Percentiles rank a stretch among this genome's conserved stretches.
Evolutionary conservation across 2,329 filamentous ascomycete genomes (phyloP).

Genomic region (Cladobotryum protrusum): DNA sequence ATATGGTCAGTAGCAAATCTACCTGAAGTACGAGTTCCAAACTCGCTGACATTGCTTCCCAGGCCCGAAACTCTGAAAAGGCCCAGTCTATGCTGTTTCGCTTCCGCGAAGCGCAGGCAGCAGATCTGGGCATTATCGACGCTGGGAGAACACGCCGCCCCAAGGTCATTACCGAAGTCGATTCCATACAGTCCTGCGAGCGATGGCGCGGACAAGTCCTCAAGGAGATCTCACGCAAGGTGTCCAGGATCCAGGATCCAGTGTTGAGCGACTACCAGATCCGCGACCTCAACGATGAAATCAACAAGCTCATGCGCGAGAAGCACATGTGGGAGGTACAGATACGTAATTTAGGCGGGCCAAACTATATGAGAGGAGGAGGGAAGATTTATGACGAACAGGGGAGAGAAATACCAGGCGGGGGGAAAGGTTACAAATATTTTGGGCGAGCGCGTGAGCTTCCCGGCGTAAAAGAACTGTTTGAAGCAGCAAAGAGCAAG

Average conservation of each 20-base stretch:
- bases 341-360: slow-evolving; percentile 90
- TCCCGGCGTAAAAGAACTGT: slow-evolving; percentile 93
- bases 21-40: too few relatives aligned
- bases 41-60: slow-evolving; percentile 7
- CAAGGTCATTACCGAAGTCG: slow-evolving; percentile 82
- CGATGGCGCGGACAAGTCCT: slow-evolving; percentile 98
- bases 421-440: slow-evolving; percentile 88
- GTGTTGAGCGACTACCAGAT: slow-evolving; percentile 95
- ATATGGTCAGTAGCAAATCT: too few relatives aligned
- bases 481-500: slow-evolving; percentile 65
- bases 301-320: slow-evolving; percentile 98
- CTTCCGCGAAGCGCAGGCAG: slow-evolving; percentile 95
- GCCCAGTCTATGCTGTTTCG: slow-evolving; percentile 99
- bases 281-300: slow-evolving; percentile 96
- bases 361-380: slow-evolving; percentile 84
- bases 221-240: slow-evolving; percentile 94
- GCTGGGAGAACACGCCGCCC: slow-evolving; percentile 82
- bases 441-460: slow-evolving; percentile 87
- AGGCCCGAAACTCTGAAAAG: slow-evolving; percentile 97
- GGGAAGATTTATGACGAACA: slow-evolving; percentile 68
- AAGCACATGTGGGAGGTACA: slow-evolving; percentile 99
- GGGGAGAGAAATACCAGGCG: slow-evolving; percentile 63
- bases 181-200: slow-evolving; percentile 79
- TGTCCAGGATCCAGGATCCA: slow-evolving; percentile 88
- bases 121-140: slow-evolving; percentile 93